A percentile compares a stretch with the other conserved stretches of the same genome.
phyloP scores from a whole-genome alignment of 371 early-diverging fungal genomes.

The Parasitella parasitica region DNA sequence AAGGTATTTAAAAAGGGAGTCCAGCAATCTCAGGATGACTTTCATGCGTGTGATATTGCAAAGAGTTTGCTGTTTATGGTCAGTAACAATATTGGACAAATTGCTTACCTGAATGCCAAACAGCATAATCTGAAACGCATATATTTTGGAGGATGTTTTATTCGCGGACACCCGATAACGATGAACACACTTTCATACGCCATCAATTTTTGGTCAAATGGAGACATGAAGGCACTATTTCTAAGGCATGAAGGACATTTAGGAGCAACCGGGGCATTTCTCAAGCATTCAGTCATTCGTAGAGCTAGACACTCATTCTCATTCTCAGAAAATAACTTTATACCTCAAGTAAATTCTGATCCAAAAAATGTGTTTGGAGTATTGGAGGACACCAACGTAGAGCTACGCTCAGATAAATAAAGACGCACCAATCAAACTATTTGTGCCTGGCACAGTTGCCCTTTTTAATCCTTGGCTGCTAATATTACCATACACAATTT shows the following conservation, averaged over 20 bases:
- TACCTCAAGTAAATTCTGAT: constrained; percentile 14
- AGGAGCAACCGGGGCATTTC: constrained; percentile 89
- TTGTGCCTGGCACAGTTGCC: too few species aligned
- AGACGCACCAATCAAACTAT: background rate
- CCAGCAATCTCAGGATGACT: constrained; percentile 55
- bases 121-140: constrained; percentile 88
- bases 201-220: constrained; percentile 96
- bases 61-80: constrained; percentile 90
- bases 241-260: constrained; percentile 96
- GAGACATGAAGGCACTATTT: constrained; percentile 92
- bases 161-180: constrained; percentile 93
- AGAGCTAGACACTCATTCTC: constrained; percentile 58
- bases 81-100: constrained; percentile 98
- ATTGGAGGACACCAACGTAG: constrained; percentile 22
- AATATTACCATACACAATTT: too few species aligned
- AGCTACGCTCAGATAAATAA: constrained; percentile 14
- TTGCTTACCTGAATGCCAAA: constrained; percentile 94
- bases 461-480: too few species aligned
- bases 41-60: constrained; percentile 81
- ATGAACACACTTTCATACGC: constrained; percentile 97
- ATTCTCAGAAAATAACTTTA: constrained; percentile 67
- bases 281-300: constrained; percentile 28
- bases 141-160: constrained; percentile 97
- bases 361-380: constrained; percentile 16
- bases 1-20: constrained; percentile 89